Base-by-base conservation (phyloP, 1,139 yeast genomes). In the Diutina scorzettiae region DNA sequence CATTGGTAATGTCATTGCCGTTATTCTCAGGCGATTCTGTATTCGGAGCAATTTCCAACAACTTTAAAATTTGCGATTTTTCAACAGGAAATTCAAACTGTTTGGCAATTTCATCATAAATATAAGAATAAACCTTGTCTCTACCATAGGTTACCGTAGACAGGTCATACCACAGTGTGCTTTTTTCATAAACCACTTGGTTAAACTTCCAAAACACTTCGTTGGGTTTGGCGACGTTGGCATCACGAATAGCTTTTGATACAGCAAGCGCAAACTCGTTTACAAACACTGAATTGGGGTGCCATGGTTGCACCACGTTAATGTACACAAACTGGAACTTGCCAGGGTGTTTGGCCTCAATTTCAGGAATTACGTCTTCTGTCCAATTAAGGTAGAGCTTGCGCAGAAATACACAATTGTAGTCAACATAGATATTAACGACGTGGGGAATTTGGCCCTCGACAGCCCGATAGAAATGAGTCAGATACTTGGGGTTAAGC, bases 261-360 rank as follows among this genome's bases (percentile, higher is more conserved):
- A 81, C 78, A 0, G 80, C 91, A 39, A 86, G 59, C 0, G 82
- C 71, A 37, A 84, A 82, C 53, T 86, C 96, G 54, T 81, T 79
- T 40, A 79, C 66, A 41, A 76, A 62, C 8, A 73, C 71, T 1
- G 89, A 79, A 43, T 76, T 71, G 27, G 91, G 79, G 56, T 85
- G 95, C 95, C 95, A 85, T 49, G 93, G 91, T 59, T 85, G 95
- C 31, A 81, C 66, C 29, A 80, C 86, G 51, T 82, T 79, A 48
- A 80, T 70, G 55, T 73, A 70, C 3, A 73, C 71, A 45, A 80
- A 66, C 51, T 76, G 77, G 52, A 79, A 75, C 47, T 68, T 57
- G 43, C 67, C 69, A 0, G 79, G 76, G 47, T 69, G 63, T 42
- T 63, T 58, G 41, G 59, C 48, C 42, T 74, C 68, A 43, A 79